Base-by-base conservation (phyloP, 208 protist genomes). In the Leishmania lainsoni region DNA sequence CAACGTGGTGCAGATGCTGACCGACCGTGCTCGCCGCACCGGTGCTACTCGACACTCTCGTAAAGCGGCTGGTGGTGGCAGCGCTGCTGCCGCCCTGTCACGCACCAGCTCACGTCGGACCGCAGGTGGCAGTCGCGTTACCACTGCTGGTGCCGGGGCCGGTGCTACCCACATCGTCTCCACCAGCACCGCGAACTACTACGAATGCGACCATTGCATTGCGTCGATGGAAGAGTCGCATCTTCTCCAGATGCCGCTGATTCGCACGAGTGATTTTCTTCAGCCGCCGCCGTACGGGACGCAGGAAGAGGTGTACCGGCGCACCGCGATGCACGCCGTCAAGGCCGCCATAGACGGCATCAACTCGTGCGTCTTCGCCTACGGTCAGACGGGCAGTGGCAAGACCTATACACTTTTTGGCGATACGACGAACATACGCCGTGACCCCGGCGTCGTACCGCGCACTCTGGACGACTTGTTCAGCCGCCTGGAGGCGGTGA, bases 291-390 rank as follows among this genome's bases (percentile, higher is more conserved):
- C 86, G 59, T 89, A 89, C 79, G 90, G 91, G 52, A 87, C 90
- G 52, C 94, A 97, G 84, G 89, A 93, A 78, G 89, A 92, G 52
- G 91, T 97, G 45, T 97, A 93, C 87, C 87, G 81, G 20, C 74
- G 72, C 48, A 96, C 91, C 39, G 94, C 92, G 9, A 77, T 81
- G 69, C 92, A 92, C 75, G 91, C 92, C 12, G 92, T 98, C n/a
- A 73, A 86, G 35, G 89, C 91, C 3, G 91, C 89, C 4, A 85
- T 98, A 35, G 92, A 95, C 52, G 95, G 95, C 71, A 95, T 96
- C 80, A 98, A 98, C 82, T 92, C 72, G 12, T 76, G 72, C 51
- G 72, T 76, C 29, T 76, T 76, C 72, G 72, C 72, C 51, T 76
- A 76, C 51, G 72, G 72, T 9, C 72, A 76, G 72, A 76, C 72